phyloP scores from a whole-genome alignment of 2,329 filamentous ascomycete species.

The Pseudogymnoascus sp. region DNA sequence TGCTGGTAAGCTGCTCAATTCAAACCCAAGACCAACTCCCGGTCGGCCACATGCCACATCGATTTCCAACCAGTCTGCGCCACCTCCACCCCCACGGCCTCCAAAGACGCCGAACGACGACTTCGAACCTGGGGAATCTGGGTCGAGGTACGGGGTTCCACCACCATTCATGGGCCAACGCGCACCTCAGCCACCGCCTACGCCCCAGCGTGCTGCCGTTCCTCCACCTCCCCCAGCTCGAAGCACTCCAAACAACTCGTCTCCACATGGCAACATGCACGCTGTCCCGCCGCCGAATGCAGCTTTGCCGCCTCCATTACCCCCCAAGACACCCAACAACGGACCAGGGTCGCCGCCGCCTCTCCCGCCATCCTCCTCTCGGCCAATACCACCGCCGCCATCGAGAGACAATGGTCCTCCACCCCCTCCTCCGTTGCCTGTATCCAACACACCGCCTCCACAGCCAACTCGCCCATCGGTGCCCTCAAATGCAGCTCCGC shows the following conservation, averaged over 20 bases:
- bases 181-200: conserved; percentile 60
- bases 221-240: conserved; percentile 60
- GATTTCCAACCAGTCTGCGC: conserved; percentile 43
- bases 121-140: conserved; percentile 37
- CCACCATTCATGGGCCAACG: conserved; percentile 67
- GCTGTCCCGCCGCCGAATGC: conserved; percentile 13
- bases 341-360: conserved; percentile 44
- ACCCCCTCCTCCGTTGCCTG: conserved; percentile 23
- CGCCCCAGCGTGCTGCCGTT: conserved; percentile 60
- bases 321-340: conserved; percentile 34
- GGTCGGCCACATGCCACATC: conserved; percentile 40
- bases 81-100: conserved; percentile 59
- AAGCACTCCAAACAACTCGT: conserved; percentile 26
- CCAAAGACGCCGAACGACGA: conserved; percentile 66
- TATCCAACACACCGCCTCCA: background rate
- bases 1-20: conserved; percentile 69
- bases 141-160: conserved; percentile 63
- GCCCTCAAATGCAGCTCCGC: conserved; percentile 22
- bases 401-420: conserved; percentile 25
- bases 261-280: too few relatives aligned
- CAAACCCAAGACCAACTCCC: conserved; percentile 30
- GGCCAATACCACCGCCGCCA: conserved; percentile 47
- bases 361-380: conserved; percentile 41
- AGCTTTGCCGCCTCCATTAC: conserved; percentile 33
- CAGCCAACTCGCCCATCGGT: conserved; percentile 33